These are phyloP conservation scores for Kalmusia sp. DNA, from an alignment of 2,329 filamentous ascomycete species.

Conservation along the genomic window DNA sequence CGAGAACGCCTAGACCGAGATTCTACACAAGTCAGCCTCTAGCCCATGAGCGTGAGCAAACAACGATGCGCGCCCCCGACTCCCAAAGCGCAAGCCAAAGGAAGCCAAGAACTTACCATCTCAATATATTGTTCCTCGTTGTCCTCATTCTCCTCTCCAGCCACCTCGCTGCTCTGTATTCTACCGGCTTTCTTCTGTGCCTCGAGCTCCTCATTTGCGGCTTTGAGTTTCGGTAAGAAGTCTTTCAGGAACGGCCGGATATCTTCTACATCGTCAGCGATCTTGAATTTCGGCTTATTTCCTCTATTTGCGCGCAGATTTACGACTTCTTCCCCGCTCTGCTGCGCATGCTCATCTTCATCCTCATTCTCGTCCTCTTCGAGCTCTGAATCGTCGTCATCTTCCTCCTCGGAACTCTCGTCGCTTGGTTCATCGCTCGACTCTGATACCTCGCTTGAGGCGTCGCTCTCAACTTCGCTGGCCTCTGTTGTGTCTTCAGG, in stretches of 20 bases:
- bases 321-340: slow-evolving; percentile 23
- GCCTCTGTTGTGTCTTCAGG: slow-evolving; percentile 24
- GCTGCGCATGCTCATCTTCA: slow-evolving; percentile 9
- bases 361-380: slow-evolving; percentile 19
- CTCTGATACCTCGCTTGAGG: slow-evolving; percentile 37
- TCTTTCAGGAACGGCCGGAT: slow-evolving; percentile 46
- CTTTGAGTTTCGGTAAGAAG: slow-evolving; percentile 52
- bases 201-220: slow-evolving; percentile 53
- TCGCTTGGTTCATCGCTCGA: slow-evolving; percentile 49
- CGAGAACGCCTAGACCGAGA: slow-evolving; percentile 56
- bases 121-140: slow-evolving; percentile 47
- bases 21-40: slow-evolving; percentile 31
- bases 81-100: not conserved
- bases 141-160: slow-evolving; percentile 38
- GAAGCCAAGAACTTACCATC: slow-evolving; percentile 37
- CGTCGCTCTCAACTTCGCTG: slow-evolving; percentile 29
- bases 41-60: not conserved
- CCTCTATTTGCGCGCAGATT: slow-evolving; percentile 39
- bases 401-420: slow-evolving; percentile 39
- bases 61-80: not conserved
- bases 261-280: slow-evolving; percentile 32
- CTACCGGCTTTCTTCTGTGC: slow-evolving; percentile 48
- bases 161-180: slow-evolving; percentile 44
- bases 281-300: slow-evolving; percentile 40
- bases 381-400: slow-evolving; percentile 15